These are phyloP conservation scores for Pisolithus sp. DNA, from an alignment of 768 basidiomycete species.

Conservation along the genomic window DNA sequence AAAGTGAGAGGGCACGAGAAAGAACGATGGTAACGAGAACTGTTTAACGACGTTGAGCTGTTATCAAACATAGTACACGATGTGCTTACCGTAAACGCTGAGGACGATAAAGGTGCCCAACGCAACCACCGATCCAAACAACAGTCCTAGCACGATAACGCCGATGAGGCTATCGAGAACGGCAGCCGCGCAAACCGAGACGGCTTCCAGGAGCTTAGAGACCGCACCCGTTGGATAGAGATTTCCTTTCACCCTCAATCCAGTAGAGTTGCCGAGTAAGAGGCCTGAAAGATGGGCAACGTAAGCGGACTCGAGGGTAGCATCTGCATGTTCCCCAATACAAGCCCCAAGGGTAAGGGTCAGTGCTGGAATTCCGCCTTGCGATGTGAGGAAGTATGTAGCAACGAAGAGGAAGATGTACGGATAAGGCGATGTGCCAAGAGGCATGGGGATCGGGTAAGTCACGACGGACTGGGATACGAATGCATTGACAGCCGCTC, in stretches of 20 bases:
- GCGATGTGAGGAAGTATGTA: constrained; percentile 69
- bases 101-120: constrained; percentile 67
- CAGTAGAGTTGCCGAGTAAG: constrained; percentile 68
- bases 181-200: constrained; percentile 69
- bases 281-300: constrained; percentile 85
- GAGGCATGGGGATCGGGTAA: constrained; percentile 15
- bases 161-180: constrained; percentile 76
- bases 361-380: constrained; percentile 67
- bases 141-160: constrained; percentile 53
- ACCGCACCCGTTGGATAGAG: constrained; percentile 13
- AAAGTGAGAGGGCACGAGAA: background rate
- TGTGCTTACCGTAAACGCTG: constrained; percentile 58
- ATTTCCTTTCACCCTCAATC: constrained; percentile 73
- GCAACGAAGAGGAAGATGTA: constrained; percentile 62
- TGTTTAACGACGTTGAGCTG: constrained; percentile 2
- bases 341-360: constrained; percentile 75
- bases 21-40: constrained; percentile 14
- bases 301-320: constrained; percentile 51
- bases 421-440: constrained; percentile 53
- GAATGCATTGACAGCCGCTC: constrained; percentile 29
- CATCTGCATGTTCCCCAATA: constrained; percentile 84
- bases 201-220: constrained; percentile 12
- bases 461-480: constrained; percentile 6
- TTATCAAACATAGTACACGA: background rate
- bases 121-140: constrained; percentile 63